Percentiles rank a stretch among this genome's conserved stretches.
Evolutionary conservation across 805 yeast species (phyloP).

Genomic region (Kluyveromyces dobzhanskii): DNA sequence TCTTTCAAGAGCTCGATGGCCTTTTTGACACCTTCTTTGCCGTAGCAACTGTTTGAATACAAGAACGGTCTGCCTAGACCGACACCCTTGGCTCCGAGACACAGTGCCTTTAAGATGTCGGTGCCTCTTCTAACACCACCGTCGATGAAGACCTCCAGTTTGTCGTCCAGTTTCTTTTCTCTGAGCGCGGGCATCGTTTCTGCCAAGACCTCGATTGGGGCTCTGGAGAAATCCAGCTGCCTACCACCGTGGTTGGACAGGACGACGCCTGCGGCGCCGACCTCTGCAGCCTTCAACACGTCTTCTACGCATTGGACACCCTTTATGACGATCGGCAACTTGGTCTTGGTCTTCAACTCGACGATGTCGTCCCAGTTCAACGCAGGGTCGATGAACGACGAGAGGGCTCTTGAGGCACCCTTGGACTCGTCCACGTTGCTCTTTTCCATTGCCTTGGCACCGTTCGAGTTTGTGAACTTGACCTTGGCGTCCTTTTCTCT

Average conservation of each 20-base stretch:
- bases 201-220: conserved; percentile 66
- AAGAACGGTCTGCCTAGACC: conserved; percentile 63
- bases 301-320: conserved; percentile 85
- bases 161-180: conserved; percentile 38
- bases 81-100: conserved; percentile 63
- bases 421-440: conserved; percentile 50
- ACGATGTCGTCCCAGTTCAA: conserved; percentile 59
- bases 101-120: conserved; percentile 56
- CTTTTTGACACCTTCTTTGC: conserved; percentile 54
- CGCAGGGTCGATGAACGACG: conserved; percentile 73
- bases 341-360: conserved; percentile 46
- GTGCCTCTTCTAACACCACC: conserved; percentile 67
- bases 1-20: conserved; percentile 56
- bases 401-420: conserved; percentile 83
- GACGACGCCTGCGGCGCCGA: conserved; percentile 72
- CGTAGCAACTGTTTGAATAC: conserved; percentile 56
- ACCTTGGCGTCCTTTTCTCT: conserved; percentile 81
- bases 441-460: conserved; percentile 36
- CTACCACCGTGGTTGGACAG: conserved; percentile 87
- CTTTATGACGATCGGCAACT: conserved; percentile 62
- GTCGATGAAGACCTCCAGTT: conserved; percentile 52
- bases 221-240: conserved; percentile 74
- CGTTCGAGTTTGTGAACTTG: conserved; percentile 38
- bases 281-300: conserved; percentile 60
- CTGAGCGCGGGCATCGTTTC: conserved; percentile 53